Base-by-base conservation (phyloP, 108 stramenopile species). In the Fragilaria crotonensis region DNA sequence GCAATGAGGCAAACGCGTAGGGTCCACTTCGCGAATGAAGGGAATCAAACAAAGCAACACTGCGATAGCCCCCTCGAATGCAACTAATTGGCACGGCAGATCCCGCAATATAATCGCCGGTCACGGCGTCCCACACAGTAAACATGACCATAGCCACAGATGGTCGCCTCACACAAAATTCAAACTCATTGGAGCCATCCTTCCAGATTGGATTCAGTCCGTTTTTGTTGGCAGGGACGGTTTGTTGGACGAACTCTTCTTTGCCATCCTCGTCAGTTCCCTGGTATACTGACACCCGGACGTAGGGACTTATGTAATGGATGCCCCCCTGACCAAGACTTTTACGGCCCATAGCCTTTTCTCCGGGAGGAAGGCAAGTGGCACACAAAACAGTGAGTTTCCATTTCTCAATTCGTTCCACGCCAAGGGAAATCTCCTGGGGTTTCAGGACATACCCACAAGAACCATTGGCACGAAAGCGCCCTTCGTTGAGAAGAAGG, bases 371-470 rank as follows among this genome's bases (percentile, higher is more conserved):
- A 29, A 97, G 66, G 52, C 76, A 85, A 32, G 51, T 68, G 14
- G 89, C 94, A 54, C 76, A 76, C 47, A 94, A 59, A 7, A 96
- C 63, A 27, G 72, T 54, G 36, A 95, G 61, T 11, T 60, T 83
- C 68, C 92, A 68, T 17, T 62, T 55, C 58, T 73, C 64, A 25
- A 68, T 56, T 33, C 59, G 54, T 31, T 71, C 69, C 11, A 58
- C 33, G 57, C 31, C 56, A 58, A 62, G 66, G 28, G 60, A 53
- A 44, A 91, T 46, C 46, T 71, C 60, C 60, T 70, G 63, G 11
- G 97, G 96, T 66, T 98, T 97, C 3, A 96, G 73, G 11, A 97
- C 87, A 73, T 99, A 99, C 5, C 98, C 98, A 52, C 78, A 84
- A 19, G 76, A 85, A 20, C 96, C 96, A 70, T 95, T 96, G 25